Evolutionary conservation across 2,329 filamentous ascomycete genomes (phyloP), one percentile per base, ranked within the genome.

Genomic region (Sporothrix euskadiensis): DNA sequence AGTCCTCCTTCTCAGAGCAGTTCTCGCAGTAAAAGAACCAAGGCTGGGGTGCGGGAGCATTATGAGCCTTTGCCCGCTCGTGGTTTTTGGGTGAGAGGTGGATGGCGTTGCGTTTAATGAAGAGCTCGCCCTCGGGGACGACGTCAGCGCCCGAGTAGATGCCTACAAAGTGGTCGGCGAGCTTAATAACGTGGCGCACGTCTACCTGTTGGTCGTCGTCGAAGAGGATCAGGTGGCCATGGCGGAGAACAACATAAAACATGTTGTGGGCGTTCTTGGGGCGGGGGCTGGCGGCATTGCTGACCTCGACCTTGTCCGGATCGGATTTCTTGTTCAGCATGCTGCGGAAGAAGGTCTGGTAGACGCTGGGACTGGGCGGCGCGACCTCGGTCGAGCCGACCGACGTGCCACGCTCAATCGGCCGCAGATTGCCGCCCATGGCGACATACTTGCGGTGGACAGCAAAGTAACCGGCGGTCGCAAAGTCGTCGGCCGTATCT

Each of bases 1-100:
- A 98, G 80, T 99, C 96, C 81, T 99, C 96, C 81, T 99, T 99
- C 65, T 96, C 94, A 0, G 94, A 97, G 80, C 93, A 93, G 79
- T 97, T 97, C 77, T 98, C 94, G 0, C 93, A 97, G 81, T 98
- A 99, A 4, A 99, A 85, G 79, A 91, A 98, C 83, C 98, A 98
- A 0, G 96, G 94, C 77, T 93, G 94, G 7, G 93, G 90, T 2
- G 87, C 79, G 47, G 84, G 85, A 52, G 81, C 83, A 75, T 90
- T 89, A 3, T 88, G 86, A 2, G 86, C 83, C 39, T 86, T 78
- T 47, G 84, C 84, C 8, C 56, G 70, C 73, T 71, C 71, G 44
- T 87, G 85, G 47, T 83, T 80, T 78, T 88, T 91, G 77, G 93
- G 88, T n/a, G 89, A 88, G 44, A 98, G 85, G 77, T 93, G 91